Evolutionary conservation across 2,329 filamentous ascomycete genomes (phyloP).

Genomic region (Fusarium pilosicola): DNA sequence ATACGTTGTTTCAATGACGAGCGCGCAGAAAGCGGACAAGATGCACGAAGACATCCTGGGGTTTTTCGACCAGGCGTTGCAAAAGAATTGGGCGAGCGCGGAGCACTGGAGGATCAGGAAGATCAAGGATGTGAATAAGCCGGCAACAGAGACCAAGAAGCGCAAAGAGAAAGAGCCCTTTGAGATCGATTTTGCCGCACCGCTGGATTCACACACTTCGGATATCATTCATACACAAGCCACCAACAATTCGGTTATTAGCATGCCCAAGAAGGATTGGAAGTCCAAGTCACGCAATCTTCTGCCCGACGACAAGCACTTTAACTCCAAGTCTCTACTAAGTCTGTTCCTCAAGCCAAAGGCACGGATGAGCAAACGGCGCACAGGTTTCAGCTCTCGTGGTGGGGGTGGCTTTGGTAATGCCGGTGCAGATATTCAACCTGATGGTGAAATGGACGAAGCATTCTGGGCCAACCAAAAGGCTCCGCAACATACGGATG

Average conservation of each 20-base stretch:
- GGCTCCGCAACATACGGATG: conserved; percentile 62
- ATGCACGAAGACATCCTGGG: conserved; percentile 94
- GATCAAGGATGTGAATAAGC: conserved; percentile 82
- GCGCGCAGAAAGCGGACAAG: conserved; percentile 70
- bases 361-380: conserved; percentile 79
- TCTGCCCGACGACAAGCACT: conserved; percentile 96
- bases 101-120: conserved; percentile 98
- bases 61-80: conserved; percentile 95
- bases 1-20: conserved; percentile 83
- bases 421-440: conserved; percentile 60
- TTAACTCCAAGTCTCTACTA: conserved; percentile 91
- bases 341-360: conserved; percentile 95
- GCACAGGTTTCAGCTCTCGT: conserved; percentile 60
- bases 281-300: conserved; percentile 93
- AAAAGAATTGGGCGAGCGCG: conserved; percentile 98
- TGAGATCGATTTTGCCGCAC: conserved; percentile 87
- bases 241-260: conserved; percentile 81
- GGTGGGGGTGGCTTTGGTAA: conserved; percentile 54
- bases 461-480: conserved; percentile 90
- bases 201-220: conserved; percentile 75
- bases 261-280: conserved; percentile 92
- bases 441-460: conserved; percentile 87
- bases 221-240: conserved; percentile 86
- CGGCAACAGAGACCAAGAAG: conserved; percentile 67
- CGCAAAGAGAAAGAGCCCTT: conserved; percentile 97